Conservation (phyloP, 2,329 filamentous ascomycete genomes). For the Alternaria sp. region DNA sequence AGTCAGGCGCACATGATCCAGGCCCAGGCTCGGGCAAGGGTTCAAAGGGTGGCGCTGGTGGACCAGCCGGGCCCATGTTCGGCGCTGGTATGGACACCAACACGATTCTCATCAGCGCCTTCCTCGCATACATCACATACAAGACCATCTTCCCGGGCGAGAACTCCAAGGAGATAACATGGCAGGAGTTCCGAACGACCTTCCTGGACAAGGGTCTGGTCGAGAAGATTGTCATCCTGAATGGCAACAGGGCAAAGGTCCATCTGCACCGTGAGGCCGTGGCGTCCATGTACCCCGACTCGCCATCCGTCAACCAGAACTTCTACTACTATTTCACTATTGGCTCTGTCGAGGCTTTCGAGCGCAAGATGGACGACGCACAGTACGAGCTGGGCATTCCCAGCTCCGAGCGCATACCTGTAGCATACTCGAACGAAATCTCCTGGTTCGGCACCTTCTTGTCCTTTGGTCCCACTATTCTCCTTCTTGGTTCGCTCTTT, state of each 20-base stretch:
- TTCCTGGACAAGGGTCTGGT: conserved; percentile 97
- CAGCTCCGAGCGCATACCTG: conserved; percentile 85
- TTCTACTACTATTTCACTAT: conserved; percentile 95
- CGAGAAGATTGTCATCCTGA: conserved; percentile 85
- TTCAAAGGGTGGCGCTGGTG: conserved; percentile 35
- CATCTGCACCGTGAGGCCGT: conserved; percentile 79
- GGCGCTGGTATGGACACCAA: conserved; percentile 60
- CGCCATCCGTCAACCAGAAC: conserved; percentile 70
- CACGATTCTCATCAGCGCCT: conserved; percentile 64
- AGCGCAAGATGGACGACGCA: conserved; percentile 84
- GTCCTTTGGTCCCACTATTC: conserved; percentile 83
- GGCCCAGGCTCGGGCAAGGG: conserved; percentile 49
- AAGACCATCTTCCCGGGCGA: conserved; percentile 72
- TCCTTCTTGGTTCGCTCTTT: conserved; percentile 83
- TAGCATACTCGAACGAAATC: conserved; percentile 83
- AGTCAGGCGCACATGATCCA: conserved; percentile 57
- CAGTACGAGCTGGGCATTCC: conserved; percentile 89
- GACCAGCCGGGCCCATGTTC: conserved; percentile 20
- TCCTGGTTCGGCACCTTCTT: conserved; percentile 75
- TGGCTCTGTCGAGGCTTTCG: conserved; percentile 91
- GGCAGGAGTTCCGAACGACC: conserved; percentile 93
- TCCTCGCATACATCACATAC: conserved; percentile 68
- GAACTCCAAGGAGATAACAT: conserved; percentile 83
- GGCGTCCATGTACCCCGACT: conserved; percentile 76
- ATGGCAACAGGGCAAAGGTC: conserved; percentile 79